Conservation (phyloP, 1,284 basidiomycete genomes). For the Gomphus bonarii region DNA sequence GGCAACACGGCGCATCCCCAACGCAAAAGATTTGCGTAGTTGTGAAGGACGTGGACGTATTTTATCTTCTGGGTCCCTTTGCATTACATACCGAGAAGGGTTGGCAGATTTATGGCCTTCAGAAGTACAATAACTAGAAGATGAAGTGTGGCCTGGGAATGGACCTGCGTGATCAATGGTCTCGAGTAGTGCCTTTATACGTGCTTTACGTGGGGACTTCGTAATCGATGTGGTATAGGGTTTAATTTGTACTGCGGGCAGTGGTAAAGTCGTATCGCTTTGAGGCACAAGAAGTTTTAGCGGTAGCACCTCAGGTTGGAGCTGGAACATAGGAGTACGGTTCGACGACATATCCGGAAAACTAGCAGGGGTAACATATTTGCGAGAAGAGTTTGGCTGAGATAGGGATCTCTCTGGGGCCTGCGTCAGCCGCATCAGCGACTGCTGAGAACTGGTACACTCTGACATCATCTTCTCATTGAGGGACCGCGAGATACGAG, state of each 20-base stretch:
- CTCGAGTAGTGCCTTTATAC: conserved; percentile 6
- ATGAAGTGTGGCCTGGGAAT: neutral
- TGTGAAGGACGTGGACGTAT: neutral
- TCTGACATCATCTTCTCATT: conserved; percentile 6
- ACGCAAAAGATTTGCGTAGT: neutral
- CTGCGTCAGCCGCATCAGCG: neutral
- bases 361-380: neutral
- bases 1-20: neutral
- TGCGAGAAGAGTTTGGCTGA: neutral
- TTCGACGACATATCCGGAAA: neutral
- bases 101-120: neutral
- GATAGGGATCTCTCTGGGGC: neutral
- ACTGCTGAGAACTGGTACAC: neutral
- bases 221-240: neutral
- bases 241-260: neutral
- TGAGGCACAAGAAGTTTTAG: neutral
- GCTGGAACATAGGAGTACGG: too few relatives aligned
- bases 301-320: neutral
- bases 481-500: conserved; percentile 6
- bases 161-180: conserved; percentile 1
- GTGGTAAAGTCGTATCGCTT: neutral
- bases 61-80: neutral
- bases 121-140: neutral
- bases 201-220: conserved; percentile 6
- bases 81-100: neutral